Evolutionary conservation across 116 monocot species (phyloP), one percentile per base, ranked within the genome.

Genomic region (Zostera marina): DNA sequence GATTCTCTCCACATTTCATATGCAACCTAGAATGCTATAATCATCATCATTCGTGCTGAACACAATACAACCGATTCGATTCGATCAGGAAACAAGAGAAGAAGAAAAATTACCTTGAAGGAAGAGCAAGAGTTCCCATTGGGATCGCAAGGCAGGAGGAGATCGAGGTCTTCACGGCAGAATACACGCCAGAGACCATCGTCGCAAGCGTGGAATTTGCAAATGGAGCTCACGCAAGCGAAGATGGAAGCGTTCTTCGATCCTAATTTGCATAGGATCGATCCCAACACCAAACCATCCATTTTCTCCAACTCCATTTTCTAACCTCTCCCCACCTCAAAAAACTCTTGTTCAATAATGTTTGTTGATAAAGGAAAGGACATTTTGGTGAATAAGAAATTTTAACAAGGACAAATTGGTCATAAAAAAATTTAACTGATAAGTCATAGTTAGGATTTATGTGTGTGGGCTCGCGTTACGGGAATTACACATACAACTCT

Each of bases 1-100:
- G 88, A 84, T 70, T 76, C 73, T 16, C 61, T 49, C 94, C 94
- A 94, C 42, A 22, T 17, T 70, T 45, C 63, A 58, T 88, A 94
- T 20, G 88, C 65, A 32, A 42, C 75, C 94, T 92, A 78, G 48
- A n/a, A 49, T 26, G 11, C 60, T 44, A 22, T 12, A 24, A 19
- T 19, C 60, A 44, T 60, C 60, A 21, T 23, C 19, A 8, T 22
- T 2, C 12, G 8, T 7, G 12, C 9, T 2, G 42, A 59, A 21
- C 14, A 17, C 40, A 15, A 12, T 19, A 9, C 8, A 53, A 17
- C 6, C 4, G 32, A 9, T 9, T 54, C 9, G 20, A 40, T 4
- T 10, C 42, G 7, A 8, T 46, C 0, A 44, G 12, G 40, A 22
- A 24, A 38, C 41, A 16, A 23, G 56, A 0, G 25, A 3, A 22